Percentiles rank a stretch among this genome's conserved stretches.
Conservation (phyloP, 176 grass and related monocot genomes). For the Poa pratensis region DNA sequence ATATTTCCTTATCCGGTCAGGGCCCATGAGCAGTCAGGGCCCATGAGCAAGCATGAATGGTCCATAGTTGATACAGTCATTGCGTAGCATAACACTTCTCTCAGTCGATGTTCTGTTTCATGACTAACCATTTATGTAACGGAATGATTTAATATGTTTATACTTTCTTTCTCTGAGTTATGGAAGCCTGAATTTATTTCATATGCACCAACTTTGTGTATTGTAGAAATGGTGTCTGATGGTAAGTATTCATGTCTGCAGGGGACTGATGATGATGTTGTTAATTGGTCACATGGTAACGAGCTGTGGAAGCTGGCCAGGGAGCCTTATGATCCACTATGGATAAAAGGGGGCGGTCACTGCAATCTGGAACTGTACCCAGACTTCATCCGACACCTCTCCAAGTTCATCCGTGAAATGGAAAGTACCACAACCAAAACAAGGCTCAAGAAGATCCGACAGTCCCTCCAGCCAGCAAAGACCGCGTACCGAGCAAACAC, state of each 20-base stretch:
- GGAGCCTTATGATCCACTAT: conserved; percentile 94
- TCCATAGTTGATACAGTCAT: not conserved
- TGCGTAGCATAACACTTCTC: not conserved
- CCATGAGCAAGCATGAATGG: not conserved
- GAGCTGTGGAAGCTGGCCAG: conserved; percentile 87
- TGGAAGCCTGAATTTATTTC: not conserved
- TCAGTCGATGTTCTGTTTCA: not conserved
- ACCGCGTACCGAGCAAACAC: conserved; percentile 28
- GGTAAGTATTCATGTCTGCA: conserved; percentile 32
- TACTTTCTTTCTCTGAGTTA: not conserved
- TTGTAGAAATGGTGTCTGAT: conserved; percentile 1
- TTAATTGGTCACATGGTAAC: conserved; percentile 89
- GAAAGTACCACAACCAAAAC: conserved; percentile 73
- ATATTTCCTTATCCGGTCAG: not conserved
- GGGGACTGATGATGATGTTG: conserved; percentile 96
- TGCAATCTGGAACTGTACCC: conserved; percentile 99
- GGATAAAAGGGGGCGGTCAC: conserved; percentile 98
- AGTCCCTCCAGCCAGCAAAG: conserved; percentile 58
- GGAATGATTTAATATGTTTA: not conserved
- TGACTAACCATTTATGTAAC: not conserved
- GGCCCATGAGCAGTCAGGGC: not conserved
- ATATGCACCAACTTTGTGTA: conserved; percentile 10
- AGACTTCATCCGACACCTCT: conserved; percentile 88
- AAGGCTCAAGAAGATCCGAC: conserved; percentile 85
- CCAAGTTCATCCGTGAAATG: conserved; percentile 85